Evolutionary conservation across 2,329 filamentous ascomycete genomes (phyloP).

Genomic region (Neurospora crassa): DNA sequence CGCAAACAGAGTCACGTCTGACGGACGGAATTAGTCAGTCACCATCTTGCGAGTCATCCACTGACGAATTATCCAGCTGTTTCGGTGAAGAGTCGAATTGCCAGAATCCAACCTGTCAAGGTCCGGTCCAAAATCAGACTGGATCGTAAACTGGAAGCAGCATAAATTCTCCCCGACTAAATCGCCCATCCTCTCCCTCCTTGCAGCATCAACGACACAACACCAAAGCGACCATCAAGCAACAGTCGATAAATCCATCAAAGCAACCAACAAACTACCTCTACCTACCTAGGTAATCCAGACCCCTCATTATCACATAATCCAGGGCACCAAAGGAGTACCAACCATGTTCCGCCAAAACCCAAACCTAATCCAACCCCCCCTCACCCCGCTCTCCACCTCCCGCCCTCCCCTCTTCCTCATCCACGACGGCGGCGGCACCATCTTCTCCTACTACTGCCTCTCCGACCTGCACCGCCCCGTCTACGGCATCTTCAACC

Average conservation of each 20-base stretch:
- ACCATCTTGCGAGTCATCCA: not conserved
- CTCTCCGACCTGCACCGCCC: constrained; percentile 38
- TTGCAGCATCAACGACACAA: not conserved
- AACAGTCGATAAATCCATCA: not conserved
- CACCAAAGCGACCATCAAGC: not conserved
- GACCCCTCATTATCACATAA: no score
- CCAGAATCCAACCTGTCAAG: no score
- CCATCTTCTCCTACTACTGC: constrained; percentile 47
- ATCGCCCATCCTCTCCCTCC: not conserved
- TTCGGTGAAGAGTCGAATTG: no score
- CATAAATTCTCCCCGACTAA: not conserved
- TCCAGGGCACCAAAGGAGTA: no score
- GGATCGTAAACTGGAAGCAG: no score
- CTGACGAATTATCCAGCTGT: not conserved
- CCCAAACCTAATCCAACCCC: constrained; percentile 8
- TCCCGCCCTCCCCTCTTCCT: constrained; percentile 37
- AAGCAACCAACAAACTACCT: not conserved
- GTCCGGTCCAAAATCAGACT: no score
- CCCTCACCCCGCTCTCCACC: not conserved
- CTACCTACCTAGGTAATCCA: no score
- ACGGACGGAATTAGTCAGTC: not conserved
- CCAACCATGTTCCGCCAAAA: constrained; percentile 10
- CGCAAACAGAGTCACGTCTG: not conserved
- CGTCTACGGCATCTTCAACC: constrained; percentile 46
- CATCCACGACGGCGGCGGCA: constrained; percentile 53